Conservation (phyloP, 2,329 filamentous ascomycete species). For the Aspergillus nomiae region DNA sequence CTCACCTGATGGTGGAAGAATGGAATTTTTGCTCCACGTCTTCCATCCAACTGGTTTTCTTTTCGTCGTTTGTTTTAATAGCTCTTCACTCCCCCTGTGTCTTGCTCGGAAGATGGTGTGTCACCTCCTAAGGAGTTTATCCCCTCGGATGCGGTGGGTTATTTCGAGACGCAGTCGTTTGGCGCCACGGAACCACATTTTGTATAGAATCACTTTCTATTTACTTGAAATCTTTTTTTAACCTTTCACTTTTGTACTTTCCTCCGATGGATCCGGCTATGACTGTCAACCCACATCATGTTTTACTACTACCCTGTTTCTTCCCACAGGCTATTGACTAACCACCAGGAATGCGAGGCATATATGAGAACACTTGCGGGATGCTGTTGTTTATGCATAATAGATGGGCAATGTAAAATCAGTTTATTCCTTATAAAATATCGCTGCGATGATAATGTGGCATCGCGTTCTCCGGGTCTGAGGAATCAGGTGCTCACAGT, state of each 20-base stretch:
- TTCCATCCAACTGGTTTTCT: slow-evolving; percentile 30
- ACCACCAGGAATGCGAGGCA: slow-evolving; percentile 25
- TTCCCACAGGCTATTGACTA: slow-evolving; percentile 28
- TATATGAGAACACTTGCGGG: slow-evolving; percentile 31
- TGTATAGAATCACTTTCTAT: slow-evolving; percentile 43
- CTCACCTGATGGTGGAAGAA: slow-evolving; percentile 10
- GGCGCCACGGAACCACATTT: slow-evolving; percentile 40
- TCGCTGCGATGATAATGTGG: not conserved
- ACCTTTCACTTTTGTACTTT: slow-evolving; percentile 20
- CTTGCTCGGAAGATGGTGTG: slow-evolving; percentile 36
- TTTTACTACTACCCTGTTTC: slow-evolving; percentile 25
- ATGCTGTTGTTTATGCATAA: slow-evolving; percentile 37
- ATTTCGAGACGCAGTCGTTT: slow-evolving; percentile 37
- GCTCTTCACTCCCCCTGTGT: slow-evolving; percentile 40
- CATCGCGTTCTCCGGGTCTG: not conserved
- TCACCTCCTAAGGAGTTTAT: slow-evolving; percentile 31
- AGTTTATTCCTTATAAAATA: slow-evolving; percentile 14
- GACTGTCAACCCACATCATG: slow-evolving; percentile 29
- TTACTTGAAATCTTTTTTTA: slow-evolving; percentile 12
- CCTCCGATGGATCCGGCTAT: slow-evolving; percentile 29
- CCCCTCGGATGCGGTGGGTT: slow-evolving; percentile 34
- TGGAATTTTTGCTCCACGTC: slow-evolving; percentile 12
- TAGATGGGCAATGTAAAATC: slow-evolving; percentile 46
- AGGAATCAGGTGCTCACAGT: not conserved
- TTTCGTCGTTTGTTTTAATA: slow-evolving; percentile 47